phyloP scores from a whole-genome alignment of 305 asterid species.

The Fraxinus platypoda region DNA sequence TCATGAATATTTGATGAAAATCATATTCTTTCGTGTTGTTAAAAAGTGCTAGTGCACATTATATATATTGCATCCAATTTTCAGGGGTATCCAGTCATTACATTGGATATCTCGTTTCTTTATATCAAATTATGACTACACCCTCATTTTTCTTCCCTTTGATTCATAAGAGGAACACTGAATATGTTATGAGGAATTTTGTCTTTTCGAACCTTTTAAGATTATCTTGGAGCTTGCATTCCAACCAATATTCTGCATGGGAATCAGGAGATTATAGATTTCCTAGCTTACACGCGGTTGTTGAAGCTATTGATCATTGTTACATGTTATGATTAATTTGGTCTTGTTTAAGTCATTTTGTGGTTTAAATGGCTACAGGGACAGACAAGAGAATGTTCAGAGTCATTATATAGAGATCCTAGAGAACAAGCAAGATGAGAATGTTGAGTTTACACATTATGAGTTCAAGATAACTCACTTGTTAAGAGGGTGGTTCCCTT shows the following conservation, averaged over 20 bases:
- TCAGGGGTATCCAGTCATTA: not conserved
- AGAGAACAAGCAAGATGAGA: conserved; percentile 35
- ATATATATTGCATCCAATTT: conserved; percentile 4
- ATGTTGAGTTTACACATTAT: conserved; percentile 23
- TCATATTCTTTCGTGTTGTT: not conserved
- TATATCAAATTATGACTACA: not conserved
- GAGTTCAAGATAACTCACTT: conserved; percentile 36
- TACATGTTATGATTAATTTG: conserved; percentile 4
- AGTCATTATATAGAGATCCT: conserved; percentile 22
- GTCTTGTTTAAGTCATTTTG: conserved; percentile 17
- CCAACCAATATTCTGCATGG: not conserved
- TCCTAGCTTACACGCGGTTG: not conserved
- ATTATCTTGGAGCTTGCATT: not conserved
- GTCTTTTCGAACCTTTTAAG: not conserved
- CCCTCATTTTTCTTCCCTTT: not conserved
- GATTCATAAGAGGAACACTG: not conserved
- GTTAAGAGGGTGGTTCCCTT: conserved; percentile 54
- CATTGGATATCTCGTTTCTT: not conserved
- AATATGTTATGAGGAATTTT: not conserved
- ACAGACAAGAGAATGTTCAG: conserved; percentile 24
- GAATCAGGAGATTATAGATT: not conserved
- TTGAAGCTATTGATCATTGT: conserved; percentile 2
- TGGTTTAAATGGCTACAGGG: conserved; percentile 35
- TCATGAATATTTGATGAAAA: not conserved
- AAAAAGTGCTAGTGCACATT: not conserved